phyloP scores from a whole-genome alignment of 2,329 filamentous ascomycete species.

The Anthostomella pinea region DNA sequence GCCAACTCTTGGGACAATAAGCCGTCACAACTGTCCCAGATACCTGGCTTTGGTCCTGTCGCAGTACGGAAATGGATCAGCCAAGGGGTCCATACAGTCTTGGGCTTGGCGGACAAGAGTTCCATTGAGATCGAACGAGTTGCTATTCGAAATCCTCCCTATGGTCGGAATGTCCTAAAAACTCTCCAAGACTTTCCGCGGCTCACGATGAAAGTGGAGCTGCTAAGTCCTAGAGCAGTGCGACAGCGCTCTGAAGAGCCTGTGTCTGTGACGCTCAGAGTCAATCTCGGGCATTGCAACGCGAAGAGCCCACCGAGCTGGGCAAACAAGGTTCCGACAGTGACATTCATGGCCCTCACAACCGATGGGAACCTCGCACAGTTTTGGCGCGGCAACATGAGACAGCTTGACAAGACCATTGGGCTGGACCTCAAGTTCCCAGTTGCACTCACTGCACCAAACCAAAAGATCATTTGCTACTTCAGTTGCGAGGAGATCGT shows the following conservation, averaged over 20 bases:
- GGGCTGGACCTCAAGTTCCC: constrained; percentile 56
- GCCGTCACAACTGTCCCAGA: constrained; percentile 76
- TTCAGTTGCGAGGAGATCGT: constrained; percentile 85
- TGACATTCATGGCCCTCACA: constrained; percentile 73
- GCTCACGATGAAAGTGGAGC: constrained; percentile 41
- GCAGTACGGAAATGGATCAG: constrained; percentile 71
- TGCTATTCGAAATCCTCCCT: constrained; percentile 77
- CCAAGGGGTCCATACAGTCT: constrained; percentile 68
- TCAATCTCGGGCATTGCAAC: constrained; percentile 71
- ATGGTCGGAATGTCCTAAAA: constrained; percentile 67
- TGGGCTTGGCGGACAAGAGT: constrained; percentile 65
- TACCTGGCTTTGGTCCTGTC: constrained; percentile 73
- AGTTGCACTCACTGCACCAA: constrained; percentile 50
- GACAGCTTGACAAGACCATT: constrained; percentile 60
- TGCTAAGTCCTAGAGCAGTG: constrained; percentile 34
- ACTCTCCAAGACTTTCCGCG: constrained; percentile 67
- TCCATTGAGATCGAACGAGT: constrained; percentile 72
- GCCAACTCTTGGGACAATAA: constrained; percentile 80
- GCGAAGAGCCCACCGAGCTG: constrained; percentile 58
- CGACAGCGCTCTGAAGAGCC: constrained; percentile 35
- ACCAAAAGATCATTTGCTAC: constrained; percentile 62
- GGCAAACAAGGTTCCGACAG: constrained; percentile 60
- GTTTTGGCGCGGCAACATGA: constrained; percentile 63
- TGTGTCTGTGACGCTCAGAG: constrained; percentile 61
- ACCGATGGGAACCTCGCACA: constrained; percentile 67